Conservation (phyloP, 179 eudicot genomes). For the Spinacia oleracea region DNA sequence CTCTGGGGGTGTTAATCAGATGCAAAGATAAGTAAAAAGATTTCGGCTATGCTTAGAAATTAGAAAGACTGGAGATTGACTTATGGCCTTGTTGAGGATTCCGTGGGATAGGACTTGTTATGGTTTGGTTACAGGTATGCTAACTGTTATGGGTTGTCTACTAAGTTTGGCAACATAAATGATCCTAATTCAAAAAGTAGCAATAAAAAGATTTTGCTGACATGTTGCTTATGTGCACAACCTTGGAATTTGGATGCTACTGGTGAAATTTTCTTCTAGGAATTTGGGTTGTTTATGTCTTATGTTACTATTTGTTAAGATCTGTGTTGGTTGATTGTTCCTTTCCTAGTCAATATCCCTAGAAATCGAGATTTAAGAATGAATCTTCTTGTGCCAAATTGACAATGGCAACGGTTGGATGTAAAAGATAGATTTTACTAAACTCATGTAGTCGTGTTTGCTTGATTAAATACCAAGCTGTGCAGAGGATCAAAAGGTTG, state of each 20-base stretch:
- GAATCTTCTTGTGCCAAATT: neutral
- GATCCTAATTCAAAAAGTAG: neutral
- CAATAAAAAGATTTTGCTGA: neutral
- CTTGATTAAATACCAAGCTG: neutral
- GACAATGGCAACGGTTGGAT: neutral
- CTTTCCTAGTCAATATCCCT: neutral
- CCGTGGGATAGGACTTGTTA: neutral
- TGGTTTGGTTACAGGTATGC: neutral
- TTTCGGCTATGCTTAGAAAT: neutral
- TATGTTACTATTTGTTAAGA: neutral
- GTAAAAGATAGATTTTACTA: neutral
- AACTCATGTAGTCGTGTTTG: neutral
- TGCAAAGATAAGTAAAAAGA: too few species aligned
- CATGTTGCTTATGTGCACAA: neutral
- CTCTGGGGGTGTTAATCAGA: too few species aligned
- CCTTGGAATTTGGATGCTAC: neutral
- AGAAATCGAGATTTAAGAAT: neutral
- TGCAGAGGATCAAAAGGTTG: neutral
- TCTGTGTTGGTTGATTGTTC: neutral
- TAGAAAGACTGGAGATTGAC: neutral
- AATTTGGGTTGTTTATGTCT: neutral
- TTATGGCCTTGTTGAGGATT: neutral
- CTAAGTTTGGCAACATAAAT: neutral
- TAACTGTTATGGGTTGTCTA: too few species aligned
- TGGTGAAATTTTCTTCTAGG: neutral